A percentile compares a stretch with the other conserved stretches of the same genome.
These are phyloP conservation scores for Stagonosporopsis chrysanthemi DNA, from an alignment of 2,329 filamentous ascomycete species.

Conservation along the genomic window DNA sequence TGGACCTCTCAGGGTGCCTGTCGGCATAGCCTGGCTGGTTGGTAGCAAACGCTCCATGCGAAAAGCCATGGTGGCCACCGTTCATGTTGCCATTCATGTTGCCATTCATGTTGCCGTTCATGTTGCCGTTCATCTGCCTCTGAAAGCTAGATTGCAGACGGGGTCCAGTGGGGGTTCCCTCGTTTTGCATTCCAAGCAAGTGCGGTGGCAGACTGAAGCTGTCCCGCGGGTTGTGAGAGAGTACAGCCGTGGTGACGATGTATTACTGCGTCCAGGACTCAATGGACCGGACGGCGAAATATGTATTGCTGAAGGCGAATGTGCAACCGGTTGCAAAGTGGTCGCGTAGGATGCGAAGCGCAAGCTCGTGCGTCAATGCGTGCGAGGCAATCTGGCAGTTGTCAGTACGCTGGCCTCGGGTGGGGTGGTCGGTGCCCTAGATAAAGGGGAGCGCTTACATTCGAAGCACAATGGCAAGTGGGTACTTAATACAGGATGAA, in stretches of 20 bases:
- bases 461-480: conserved; percentile 39
- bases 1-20: conserved; percentile 81
- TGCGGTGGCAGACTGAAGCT: conserved; percentile 82
- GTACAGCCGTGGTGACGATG: conserved; percentile 77
- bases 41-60: conserved; percentile 88
- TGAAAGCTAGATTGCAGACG: conserved; percentile 70
- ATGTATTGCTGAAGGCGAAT: conserved; percentile 47
- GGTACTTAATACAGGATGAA: conserved; percentile 35
- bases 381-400: conserved; percentile 12
- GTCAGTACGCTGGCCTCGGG: conserved; percentile 8
- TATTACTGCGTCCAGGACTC: conserved; percentile 64
- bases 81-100: conserved; percentile 58
- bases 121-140: conserved; percentile 68
- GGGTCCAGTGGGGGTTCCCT: conserved; percentile 66
- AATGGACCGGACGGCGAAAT: conserved; percentile 51
- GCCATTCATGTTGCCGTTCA: conserved; percentile 60
- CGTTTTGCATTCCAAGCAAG: conserved; percentile 90
- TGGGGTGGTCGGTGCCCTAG: background rate
- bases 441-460: conserved; percentile 31
- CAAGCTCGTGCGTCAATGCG: conserved; percentile 42
- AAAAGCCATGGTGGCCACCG: conserved; percentile 83
- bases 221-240: conserved; percentile 81
- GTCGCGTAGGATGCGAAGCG: conserved; percentile 34
- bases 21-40: conserved; percentile 85
- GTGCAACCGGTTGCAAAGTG: conserved; percentile 37